These are phyloP conservation scores for Ceratocystis smalleyi DNA, from an alignment of 2,329 filamentous ascomycete genomes.

Conservation along the genomic window DNA sequence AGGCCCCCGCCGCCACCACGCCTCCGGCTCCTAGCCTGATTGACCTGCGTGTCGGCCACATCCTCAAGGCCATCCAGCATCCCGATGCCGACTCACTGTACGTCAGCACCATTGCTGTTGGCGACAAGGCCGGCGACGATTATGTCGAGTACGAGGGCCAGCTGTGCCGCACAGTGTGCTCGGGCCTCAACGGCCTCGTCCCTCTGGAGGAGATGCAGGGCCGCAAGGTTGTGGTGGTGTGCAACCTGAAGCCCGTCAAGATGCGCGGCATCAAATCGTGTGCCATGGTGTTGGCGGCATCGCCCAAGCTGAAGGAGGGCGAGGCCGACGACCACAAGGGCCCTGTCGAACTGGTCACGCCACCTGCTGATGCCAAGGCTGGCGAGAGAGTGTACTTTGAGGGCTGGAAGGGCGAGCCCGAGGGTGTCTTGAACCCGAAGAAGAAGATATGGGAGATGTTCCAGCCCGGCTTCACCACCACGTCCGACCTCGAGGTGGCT, in stretches of 20 bases:
- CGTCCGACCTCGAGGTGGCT: conserved; percentile 60
- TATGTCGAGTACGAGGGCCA: conserved; percentile 84
- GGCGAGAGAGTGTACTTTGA: conserved; percentile 88
- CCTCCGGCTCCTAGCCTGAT: conserved; percentile 74
- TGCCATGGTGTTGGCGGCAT: conserved; percentile 91
- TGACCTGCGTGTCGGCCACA: conserved; percentile 91
- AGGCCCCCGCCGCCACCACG: conserved; percentile 52
- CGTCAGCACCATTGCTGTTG: conserved; percentile 89
- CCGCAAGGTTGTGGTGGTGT: conserved; percentile 87
- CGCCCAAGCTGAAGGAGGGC: conserved; percentile 65
- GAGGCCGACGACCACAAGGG: conserved; percentile 74
- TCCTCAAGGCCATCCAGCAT: conserved; percentile 88
- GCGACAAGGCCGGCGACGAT: conserved; percentile 76
- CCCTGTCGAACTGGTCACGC: conserved; percentile 80
- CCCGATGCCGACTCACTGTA: conserved; percentile 92
- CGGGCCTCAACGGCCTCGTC: conserved; percentile 81
- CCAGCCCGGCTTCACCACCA: conserved; percentile 92
- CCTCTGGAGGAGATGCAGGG: conserved; percentile 93
- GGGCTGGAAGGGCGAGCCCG: conserved; percentile 84
- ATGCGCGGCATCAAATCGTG: conserved; percentile 74
- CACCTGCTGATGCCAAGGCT: conserved; percentile 61
- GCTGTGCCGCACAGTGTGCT: conserved; percentile 88
- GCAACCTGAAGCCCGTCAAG: conserved; percentile 97
- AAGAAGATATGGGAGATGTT: conserved; percentile 98
- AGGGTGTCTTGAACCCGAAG: conserved; percentile 91